Evolutionary conservation across 2,329 filamentous ascomycete genomes (phyloP).

Genomic region (Fusarium nurragi): DNA sequence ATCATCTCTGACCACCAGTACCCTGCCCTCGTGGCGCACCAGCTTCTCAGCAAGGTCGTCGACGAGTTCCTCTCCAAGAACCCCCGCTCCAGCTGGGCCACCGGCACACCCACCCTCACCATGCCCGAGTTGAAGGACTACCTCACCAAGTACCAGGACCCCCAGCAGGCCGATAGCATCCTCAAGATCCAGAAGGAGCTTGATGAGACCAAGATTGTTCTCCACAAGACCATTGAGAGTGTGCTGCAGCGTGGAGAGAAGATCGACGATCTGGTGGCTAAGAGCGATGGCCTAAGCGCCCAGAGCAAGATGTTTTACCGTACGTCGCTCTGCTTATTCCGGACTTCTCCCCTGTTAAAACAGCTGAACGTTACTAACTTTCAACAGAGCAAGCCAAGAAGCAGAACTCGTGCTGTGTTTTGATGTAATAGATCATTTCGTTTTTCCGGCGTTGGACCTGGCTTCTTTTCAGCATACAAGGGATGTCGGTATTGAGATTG

Average conservation of each 20-base stretch:
- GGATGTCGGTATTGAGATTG: conserved; percentile 47
- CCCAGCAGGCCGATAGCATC: conserved; percentile 88
- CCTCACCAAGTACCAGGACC: conserved; percentile 79
- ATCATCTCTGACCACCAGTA: conserved; percentile 82
- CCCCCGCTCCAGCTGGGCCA: conserved; percentile 74
- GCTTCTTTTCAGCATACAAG: conserved; percentile 45
- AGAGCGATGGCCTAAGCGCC: conserved; percentile 88
- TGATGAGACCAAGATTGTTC: conserved; percentile 95
- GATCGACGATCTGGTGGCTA: conserved; percentile 91
- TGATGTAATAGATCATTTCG: conserved; percentile 64
- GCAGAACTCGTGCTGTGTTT: conserved; percentile 78
- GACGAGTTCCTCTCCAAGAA: conserved; percentile 86
- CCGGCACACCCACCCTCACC: conserved; percentile 61
- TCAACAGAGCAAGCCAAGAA: conserved; percentile 74
- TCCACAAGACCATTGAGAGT: conserved; percentile 96
- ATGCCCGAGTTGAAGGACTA: conserved; percentile 85
- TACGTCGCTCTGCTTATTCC: conserved; percentile 51
- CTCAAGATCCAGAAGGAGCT: conserved; percentile 96
- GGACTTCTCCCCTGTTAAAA: not conserved
- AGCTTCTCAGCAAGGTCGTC: conserved; percentile 84
- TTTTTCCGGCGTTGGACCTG: conserved; percentile 48
- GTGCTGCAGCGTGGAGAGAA: conserved; percentile 92
- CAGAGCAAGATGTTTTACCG: conserved; percentile 99
- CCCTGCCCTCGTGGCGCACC: conserved; percentile 81
- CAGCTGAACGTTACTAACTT: conserved; percentile 3